These are phyloP conservation scores for Trichoderma sp. DNA, from an alignment of 2,329 filamentous ascomycete species.

Conservation along the genomic window DNA sequence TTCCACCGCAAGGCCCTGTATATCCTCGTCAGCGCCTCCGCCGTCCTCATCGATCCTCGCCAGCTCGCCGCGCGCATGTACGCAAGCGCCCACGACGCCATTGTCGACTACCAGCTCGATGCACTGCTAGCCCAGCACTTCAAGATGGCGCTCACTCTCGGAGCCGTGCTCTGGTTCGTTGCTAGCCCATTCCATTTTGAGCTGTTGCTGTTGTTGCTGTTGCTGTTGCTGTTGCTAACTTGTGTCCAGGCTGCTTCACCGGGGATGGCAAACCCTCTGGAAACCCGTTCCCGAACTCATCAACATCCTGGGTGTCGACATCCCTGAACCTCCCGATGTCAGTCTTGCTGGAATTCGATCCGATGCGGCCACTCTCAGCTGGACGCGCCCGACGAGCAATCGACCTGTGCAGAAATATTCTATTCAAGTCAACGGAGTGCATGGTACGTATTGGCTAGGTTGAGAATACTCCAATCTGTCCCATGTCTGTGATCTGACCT, in stretches of 20 bases:
- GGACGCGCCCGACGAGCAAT: conserved; percentile 70
- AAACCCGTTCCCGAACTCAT: conserved; percentile 91
- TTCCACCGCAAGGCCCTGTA: conserved; percentile 34
- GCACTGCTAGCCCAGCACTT: conserved; percentile 48
- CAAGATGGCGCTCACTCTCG: conserved; percentile 55
- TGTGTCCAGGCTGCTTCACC: conserved; percentile 69
- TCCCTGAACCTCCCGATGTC: conserved; percentile 84
- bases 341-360: conserved; percentile 86
- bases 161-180: conserved; percentile 51
- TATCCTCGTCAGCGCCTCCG: conserved; percentile 33
- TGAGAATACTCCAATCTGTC: background rate
- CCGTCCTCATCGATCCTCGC: conserved; percentile 36
- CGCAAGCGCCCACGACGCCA: conserved; percentile 31
- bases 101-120: conserved; percentile 46
- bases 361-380: conserved; percentile 85
- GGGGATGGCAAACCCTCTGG: conserved; percentile 83
- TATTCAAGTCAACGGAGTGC: conserved; percentile 90
- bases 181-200: background rate
- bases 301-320: conserved; percentile 87
- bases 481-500: conserved; percentile 3
- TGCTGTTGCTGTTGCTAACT: background rate
- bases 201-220: background rate
- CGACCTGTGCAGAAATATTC: conserved; percentile 79
- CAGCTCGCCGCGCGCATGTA: conserved; percentile 32
- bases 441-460: conserved; percentile 57